phyloP scores from a whole-genome alignment of 2,329 filamentous ascomycete species.

The Neonectria faginata region DNA sequence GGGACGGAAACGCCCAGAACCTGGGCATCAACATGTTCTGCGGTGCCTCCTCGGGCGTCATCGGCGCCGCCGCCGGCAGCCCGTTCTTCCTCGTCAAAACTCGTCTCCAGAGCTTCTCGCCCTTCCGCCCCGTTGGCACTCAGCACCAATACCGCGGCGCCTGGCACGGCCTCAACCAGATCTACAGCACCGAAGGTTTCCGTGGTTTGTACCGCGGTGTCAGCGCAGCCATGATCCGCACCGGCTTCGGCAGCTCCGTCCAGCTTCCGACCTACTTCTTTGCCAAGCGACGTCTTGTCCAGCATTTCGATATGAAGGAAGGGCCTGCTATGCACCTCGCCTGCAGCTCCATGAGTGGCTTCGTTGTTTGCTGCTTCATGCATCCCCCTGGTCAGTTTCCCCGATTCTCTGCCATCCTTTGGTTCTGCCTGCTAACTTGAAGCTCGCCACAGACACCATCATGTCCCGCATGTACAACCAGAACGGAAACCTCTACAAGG shows the following conservation, averaged over 20 bases:
- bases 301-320: constrained; percentile 89
- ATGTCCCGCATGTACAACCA: constrained; percentile 99
- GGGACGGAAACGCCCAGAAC: constrained; percentile 80
- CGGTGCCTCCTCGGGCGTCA: constrained; percentile 87
- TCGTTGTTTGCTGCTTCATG: constrained; percentile 98
- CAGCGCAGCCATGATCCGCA: constrained; percentile 92
- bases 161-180: constrained; percentile 82
- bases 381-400: constrained; percentile 82
- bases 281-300: constrained; percentile 86
- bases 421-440: constrained; percentile 5
- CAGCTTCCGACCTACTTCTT: constrained; percentile 99
- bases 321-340: constrained; percentile 89
- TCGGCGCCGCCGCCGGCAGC: constrained; percentile 92
- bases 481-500: constrained; percentile 94
- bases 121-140: constrained; percentile 94
- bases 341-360: constrained; percentile 89
- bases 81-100: constrained; percentile 99
- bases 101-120: constrained; percentile 91
- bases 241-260: constrained; percentile 94
- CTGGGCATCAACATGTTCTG: constrained; percentile 94
- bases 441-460: constrained; percentile 77
- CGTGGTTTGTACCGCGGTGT: constrained; percentile 90
- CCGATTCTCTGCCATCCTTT: not conserved
- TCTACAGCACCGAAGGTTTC: constrained; percentile 81
- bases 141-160: constrained; percentile 93